Evolutionary conservation across 139 green algal genomes (phyloP), one percentile per base, ranked within the genome.

Genomic region (Eudorina sp.): DNA sequence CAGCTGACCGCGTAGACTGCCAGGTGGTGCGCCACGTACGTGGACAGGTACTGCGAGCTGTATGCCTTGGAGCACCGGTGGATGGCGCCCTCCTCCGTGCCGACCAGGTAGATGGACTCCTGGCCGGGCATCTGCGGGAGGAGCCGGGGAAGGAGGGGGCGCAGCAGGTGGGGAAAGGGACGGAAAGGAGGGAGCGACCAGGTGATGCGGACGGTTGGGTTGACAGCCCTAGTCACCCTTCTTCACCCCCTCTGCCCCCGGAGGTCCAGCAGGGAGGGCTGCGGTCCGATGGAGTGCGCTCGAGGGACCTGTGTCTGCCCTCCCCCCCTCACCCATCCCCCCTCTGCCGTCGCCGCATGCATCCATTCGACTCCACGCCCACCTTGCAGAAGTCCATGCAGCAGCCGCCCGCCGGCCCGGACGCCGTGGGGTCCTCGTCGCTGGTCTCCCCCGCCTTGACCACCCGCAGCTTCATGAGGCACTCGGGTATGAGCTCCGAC

Each of bases 341-440:
- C 8, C 36, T 38, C 36, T n/a, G n/a, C n/a, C n/a, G n/a, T n/a
- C n/a, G n/a, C n/a, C n/a, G n/a, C n/a, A n/a, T n/a, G n/a, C n/a
- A n/a, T n/a, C n/a, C n/a, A n/a, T n/a, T n/a, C n/a, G n/a, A n/a
- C n/a, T n/a, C n/a, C n/a, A 40, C 11, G 4, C 77, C 11, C 25
- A 94, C 93, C 93, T 96, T 95, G 91, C 96, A 94, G 88, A 99
- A 99, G 92, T 99, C 96, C 85, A 99, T 96, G 91, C 94, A 97
- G 88, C 90, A 97, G 48, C 94, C 96, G 11, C 91, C 94, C 55
- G 92, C 94, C 25, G 95, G 88, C n/a, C 86, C 89, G 40, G 48
- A 60, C 14, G 83, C 83, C 21, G 36, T 45, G 48, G 83, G 83
- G 66, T 88, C 83, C 23, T 88, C 83, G 27, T 89, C 84, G 34